Conservation (phyloP, 2,329 filamentous ascomycete species). For the Talaromyces sp. region DNA sequence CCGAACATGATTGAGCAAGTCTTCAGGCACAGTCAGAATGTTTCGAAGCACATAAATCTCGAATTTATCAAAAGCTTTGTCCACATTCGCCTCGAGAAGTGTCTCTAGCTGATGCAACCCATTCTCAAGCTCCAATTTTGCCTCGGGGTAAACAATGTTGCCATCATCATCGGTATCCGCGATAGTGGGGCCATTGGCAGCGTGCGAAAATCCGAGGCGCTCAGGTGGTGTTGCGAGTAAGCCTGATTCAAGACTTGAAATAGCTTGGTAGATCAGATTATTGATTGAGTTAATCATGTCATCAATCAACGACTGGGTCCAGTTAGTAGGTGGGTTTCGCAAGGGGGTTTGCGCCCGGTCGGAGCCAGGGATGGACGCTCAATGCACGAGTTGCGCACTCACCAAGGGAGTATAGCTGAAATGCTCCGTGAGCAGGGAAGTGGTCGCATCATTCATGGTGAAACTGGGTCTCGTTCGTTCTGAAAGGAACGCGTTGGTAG, state of each 20-base stretch:
- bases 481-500: conserved; percentile 10
- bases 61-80: conserved; percentile 82
- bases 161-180: conserved; percentile 52
- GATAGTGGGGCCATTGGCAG: conserved; percentile 50
- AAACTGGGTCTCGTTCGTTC: conserved; percentile 14
- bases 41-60: conserved; percentile 91
- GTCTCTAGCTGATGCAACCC: conserved; percentile 85
- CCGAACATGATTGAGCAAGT: conserved; percentile 75
- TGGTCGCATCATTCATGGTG: conserved; percentile 49
- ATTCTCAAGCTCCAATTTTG: conserved; percentile 77
- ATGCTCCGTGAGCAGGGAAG: conserved; percentile 84
- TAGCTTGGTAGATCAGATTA: conserved; percentile 84
- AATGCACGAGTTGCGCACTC: conserved; percentile 36
- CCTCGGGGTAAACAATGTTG: conserved; percentile 51
- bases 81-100: conserved; percentile 75
- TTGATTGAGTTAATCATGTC: conserved; percentile 98
- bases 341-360: conserved; percentile 9
- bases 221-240: conserved; percentile 74
- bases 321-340: conserved; percentile 20
- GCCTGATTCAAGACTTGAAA: conserved; percentile 83
- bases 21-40: conserved; percentile 72
- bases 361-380: neutral
- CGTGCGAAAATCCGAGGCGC: conserved; percentile 74
- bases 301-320: conserved; percentile 79
- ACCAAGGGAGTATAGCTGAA: conserved; percentile 93